phyloP scores from a whole-genome alignment of 2,329 filamentous ascomycete species.

The Macrophomina phaseolina region DNA sequence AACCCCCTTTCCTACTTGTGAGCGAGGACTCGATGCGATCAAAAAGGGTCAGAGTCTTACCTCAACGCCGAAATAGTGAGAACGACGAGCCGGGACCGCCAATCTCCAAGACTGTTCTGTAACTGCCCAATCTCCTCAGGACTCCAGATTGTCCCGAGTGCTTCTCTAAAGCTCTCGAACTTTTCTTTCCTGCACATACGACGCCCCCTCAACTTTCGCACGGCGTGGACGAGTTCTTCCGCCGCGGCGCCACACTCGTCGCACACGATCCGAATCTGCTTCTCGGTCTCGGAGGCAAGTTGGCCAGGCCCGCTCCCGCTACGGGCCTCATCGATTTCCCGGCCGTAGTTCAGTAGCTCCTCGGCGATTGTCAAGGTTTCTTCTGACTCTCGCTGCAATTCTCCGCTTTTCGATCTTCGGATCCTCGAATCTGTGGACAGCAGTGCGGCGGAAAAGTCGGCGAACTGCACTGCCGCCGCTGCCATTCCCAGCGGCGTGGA shows the following conservation, averaged over 20 bases:
- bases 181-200: neutral
- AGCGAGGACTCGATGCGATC: neutral
- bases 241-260: neutral
- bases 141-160: conserved; percentile 9
- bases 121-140: neutral
- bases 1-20: neutral
- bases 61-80: conserved; percentile 9
- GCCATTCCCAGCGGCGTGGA: conserved; percentile 10
- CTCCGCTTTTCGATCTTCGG: neutral
- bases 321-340: neutral
- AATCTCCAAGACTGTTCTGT: neutral
- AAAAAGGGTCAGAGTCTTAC: neutral
- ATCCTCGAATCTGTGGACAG: neutral
- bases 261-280: conserved; percentile 2
- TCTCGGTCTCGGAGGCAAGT: neutral
- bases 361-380: neutral
- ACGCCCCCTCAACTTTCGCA: neutral
- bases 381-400: neutral
- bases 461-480: conserved; percentile 1
- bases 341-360: neutral
- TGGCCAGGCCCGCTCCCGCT: neutral
- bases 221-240: neutral
- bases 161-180: conserved; percentile 1
- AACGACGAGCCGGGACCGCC: neutral
- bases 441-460: conserved; percentile 12